Percentiles rank a stretch among this genome's conserved stretches.
These are phyloP conservation scores for Paramyrothecium roridum DNA, from an alignment of 2,329 filamentous ascomycete genomes.

Conservation along the genomic window DNA sequence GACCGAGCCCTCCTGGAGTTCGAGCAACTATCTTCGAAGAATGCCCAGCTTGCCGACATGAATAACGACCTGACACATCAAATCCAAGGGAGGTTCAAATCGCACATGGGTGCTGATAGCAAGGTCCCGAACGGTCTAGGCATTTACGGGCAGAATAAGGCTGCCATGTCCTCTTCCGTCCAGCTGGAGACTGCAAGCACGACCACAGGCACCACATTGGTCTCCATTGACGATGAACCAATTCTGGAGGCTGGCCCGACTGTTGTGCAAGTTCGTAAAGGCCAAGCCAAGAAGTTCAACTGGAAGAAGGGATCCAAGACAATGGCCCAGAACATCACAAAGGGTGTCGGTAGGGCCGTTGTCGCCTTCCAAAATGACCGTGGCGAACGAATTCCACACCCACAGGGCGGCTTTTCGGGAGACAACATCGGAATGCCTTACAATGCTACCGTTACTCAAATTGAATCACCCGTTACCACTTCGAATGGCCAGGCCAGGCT, in stretches of 20 bases:
- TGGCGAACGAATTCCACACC: slow-evolving; percentile 41
- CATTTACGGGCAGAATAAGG: slow-evolving; percentile 53
- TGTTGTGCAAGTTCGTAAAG: slow-evolving; percentile 91
- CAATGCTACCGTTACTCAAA: slow-evolving; percentile 59
- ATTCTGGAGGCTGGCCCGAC: slow-evolving; percentile 76
- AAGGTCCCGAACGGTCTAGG: slow-evolving; percentile 53
- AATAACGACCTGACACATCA: slow-evolving; percentile 94
- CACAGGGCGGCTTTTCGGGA: slow-evolving; percentile 48
- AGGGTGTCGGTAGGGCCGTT: slow-evolving; percentile 91
- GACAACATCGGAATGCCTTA: slow-evolving; percentile 70
- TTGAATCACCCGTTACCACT: slow-evolving; percentile 41
- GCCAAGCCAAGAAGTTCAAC: slow-evolving; percentile 93
- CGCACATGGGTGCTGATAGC: slow-evolving; percentile 55
- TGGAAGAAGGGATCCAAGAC: slow-evolving; percentile 97
- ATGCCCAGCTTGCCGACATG: slow-evolving; percentile 88
- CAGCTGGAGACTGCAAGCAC: slow-evolving; percentile 52
- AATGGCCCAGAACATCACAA: slow-evolving; percentile 89
- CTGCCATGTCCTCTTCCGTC: slow-evolving; percentile 45
- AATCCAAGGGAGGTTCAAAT: slow-evolving; percentile 90
- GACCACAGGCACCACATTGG: slow-evolving; percentile 55
- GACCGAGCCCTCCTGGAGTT: slow-evolving; percentile 95
- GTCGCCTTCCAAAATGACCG: slow-evolving; percentile 64
- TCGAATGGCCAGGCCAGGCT: slow-evolving; percentile 11
- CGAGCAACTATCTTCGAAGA: slow-evolving; percentile 90
- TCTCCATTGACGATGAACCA: slow-evolving; percentile 64